Conservation (phyloP, 2,329 filamentous ascomycete species). For the Colletotrichum brevisporum region DNA sequence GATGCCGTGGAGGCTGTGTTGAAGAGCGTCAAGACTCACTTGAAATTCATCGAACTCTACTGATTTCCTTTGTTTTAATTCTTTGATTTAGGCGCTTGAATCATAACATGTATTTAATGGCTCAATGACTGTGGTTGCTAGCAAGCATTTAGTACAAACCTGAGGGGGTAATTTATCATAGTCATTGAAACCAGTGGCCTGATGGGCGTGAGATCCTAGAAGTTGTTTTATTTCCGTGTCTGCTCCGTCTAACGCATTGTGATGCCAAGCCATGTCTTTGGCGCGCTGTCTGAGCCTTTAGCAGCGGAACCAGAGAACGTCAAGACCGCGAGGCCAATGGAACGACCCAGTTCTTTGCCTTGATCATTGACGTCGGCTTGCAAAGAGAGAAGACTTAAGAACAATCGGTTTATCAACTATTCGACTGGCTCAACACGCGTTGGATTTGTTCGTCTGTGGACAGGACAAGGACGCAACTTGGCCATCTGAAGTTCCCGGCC, state of each 20-base stretch:
- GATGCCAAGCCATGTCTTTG: not conserved
- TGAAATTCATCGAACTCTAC: not conserved
- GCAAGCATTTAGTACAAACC: too few species aligned
- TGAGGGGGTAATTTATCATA: not conserved
- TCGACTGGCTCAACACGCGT: too few species aligned
- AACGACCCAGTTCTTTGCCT: too few species aligned
- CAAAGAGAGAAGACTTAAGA: too few species aligned
- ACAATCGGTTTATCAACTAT: too few species aligned
- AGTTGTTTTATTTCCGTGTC: not conserved
- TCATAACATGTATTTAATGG: not conserved
- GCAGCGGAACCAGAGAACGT: not conserved
- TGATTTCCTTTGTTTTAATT: not conserved
- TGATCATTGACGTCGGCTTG: too few species aligned
- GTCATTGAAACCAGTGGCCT: not conserved
- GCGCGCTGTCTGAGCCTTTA: not conserved
- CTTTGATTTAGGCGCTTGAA: not conserved
- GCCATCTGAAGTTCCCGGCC: conserved; percentile 3
- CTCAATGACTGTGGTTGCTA: too few species aligned
- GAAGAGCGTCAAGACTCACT: not conserved
- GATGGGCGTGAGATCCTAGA: not conserved
- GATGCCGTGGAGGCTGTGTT: not conserved
- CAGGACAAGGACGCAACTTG: not conserved
- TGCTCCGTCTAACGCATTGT: too few species aligned
- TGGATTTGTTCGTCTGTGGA: not conserved
- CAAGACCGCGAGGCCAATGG: not conserved